A percentile compares a stretch with the other conserved stretches of the same genome.
phyloP scores from a whole-genome alignment of 2,329 filamentous ascomycete species.

The Cytospora piceae region DNA sequence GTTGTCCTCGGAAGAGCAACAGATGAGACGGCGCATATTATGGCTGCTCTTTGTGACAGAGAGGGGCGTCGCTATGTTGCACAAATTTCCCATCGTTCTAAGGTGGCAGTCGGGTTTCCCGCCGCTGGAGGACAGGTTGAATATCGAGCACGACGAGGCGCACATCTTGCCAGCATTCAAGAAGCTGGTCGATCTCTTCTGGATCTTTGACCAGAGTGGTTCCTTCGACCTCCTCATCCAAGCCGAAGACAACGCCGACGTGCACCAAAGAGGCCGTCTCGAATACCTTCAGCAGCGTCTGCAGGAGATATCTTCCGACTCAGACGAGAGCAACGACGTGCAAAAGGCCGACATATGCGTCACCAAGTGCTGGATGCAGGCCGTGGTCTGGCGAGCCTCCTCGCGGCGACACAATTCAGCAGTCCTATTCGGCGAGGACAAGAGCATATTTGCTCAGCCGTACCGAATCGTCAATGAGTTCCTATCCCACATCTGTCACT shows the following conservation, averaged over 20 bases:
- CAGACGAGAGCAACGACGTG: conserved; percentile 48
- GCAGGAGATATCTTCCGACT: conserved; percentile 45
- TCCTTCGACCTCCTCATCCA: conserved; percentile 52
- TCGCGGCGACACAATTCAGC: conserved; percentile 35
- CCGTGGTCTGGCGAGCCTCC: conserved; percentile 50
- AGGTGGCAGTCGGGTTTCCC: conserved; percentile 45
- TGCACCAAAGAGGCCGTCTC: conserved; percentile 38
- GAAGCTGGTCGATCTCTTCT: conserved; percentile 53
- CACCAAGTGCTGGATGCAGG: conserved; percentile 55
- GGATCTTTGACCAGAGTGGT: conserved; percentile 53
- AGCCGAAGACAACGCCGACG: conserved; percentile 40
- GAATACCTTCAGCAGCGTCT: conserved; percentile 48
- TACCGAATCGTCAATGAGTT: conserved; percentile 52
- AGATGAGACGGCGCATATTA: conserved; percentile 49
- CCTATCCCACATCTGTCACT: conserved; percentile 45
- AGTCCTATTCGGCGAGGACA: conserved; percentile 18
- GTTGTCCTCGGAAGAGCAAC: conserved; percentile 45
- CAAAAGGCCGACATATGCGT: conserved; percentile 54
- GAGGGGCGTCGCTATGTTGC: conserved; percentile 53
- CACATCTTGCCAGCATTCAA: conserved; percentile 53
- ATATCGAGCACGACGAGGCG: conserved; percentile 43
- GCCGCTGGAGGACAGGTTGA: conserved; percentile 38
- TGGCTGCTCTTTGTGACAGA: conserved; percentile 56
- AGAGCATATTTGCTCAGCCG: conserved; percentile 42
- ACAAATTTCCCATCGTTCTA: conserved; percentile 52